phyloP scores from a whole-genome alignment of 495 filamentous ascomycete species.

The Thozetella sp. region DNA sequence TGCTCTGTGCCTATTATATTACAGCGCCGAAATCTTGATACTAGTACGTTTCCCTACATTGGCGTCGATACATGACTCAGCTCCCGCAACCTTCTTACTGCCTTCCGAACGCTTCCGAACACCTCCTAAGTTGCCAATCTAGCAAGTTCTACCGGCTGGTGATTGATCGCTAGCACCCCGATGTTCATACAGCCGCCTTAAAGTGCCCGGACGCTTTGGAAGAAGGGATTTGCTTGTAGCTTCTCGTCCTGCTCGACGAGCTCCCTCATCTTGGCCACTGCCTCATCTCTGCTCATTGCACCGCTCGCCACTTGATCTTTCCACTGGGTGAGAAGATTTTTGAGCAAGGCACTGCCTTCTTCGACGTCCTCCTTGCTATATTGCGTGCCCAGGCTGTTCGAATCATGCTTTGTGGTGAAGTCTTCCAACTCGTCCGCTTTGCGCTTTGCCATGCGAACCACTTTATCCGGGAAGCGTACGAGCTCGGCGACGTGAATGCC shows the following conservation, averaged over 20 bases:
- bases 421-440: constrained; percentile 98
- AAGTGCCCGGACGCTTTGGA: constrained; percentile 81
- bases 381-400: constrained; percentile 41
- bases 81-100: too few relatives aligned
- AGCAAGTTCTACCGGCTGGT: not conserved
- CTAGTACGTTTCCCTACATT: not conserved
- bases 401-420: constrained; percentile 77
- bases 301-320: constrained; percentile 72
- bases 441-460: constrained; percentile 96
- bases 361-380: constrained; percentile 87
- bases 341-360: constrained; percentile 84
- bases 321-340: constrained; percentile 85
- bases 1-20: too few relatives aligned
- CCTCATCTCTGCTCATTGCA: constrained; percentile 71
- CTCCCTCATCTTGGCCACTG: constrained; percentile 77
- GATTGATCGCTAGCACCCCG: too few relatives aligned
- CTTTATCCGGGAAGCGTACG: constrained; percentile 96
- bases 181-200: too few relatives aligned
- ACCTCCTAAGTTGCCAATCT: too few relatives aligned
- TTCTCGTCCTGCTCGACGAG: constrained; percentile 71
- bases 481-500: constrained; percentile 98
- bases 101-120: too few relatives aligned
- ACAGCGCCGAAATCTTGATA: not conserved
- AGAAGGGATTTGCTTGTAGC: constrained; percentile 83
- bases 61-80: too few relatives aligned